phyloP scores from a whole-genome alignment of 2,329 filamentous ascomycete species.

The Blastomyces silverae region DNA sequence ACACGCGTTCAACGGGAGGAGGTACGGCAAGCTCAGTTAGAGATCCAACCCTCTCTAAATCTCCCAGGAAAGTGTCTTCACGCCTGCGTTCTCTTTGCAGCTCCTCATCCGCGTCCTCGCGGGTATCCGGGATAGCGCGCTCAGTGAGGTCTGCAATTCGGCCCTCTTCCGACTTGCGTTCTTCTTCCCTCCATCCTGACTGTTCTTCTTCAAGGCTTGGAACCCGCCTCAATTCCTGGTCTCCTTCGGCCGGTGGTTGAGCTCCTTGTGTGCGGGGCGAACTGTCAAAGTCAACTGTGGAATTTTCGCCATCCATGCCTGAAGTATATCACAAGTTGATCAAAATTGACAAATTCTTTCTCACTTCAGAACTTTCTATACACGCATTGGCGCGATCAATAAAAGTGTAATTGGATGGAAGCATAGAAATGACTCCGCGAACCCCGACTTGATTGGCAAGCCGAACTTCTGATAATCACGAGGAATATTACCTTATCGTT shows the following conservation, averaged over 20 bases:
- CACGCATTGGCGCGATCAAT: background rate
- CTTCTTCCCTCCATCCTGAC: background rate
- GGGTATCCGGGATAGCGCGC: conserved; percentile 9
- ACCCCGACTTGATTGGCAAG: background rate
- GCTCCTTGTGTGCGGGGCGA: background rate
- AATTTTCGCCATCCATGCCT: conserved; percentile 11
- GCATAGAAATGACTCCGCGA: too few species aligned
- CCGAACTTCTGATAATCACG: background rate
- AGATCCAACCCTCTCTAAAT: conserved; percentile 16
- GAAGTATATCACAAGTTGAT: background rate
- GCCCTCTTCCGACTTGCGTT: background rate
- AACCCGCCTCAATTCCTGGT: background rate
- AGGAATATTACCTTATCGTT: background rate
- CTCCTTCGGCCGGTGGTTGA: too few species aligned
- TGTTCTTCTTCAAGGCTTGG: conserved; percentile 1
- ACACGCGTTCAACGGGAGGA: conserved; percentile 41
- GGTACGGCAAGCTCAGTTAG: conserved; percentile 31
- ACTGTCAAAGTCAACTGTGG: background rate
- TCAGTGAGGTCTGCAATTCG: conserved; percentile 4
- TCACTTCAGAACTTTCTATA: background rate
- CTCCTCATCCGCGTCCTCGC: conserved; percentile 13
- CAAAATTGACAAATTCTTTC: background rate
- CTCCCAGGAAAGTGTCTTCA: conserved; percentile 15
- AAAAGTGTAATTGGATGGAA: background rate
- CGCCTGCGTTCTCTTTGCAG: conserved; percentile 3